Conservation (phyloP, 371 early-diverging fungal species). For the Mucor piriformis region DNA sequence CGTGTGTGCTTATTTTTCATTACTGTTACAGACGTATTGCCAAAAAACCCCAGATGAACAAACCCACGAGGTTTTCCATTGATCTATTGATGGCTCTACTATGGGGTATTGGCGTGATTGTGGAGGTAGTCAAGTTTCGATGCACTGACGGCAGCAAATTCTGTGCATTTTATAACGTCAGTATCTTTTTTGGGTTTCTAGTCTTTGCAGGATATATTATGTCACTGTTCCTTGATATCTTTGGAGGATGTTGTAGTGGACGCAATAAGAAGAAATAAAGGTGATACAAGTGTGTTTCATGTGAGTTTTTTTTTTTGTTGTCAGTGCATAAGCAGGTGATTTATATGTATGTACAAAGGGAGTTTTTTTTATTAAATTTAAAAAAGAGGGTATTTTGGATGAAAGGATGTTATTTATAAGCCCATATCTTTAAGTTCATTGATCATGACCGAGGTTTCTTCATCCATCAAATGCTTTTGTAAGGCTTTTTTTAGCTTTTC, state of each 20-base stretch:
- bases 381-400: background rate
- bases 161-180: slow-evolving; percentile 60
- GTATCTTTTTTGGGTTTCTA: slow-evolving; percentile 55
- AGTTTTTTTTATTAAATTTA: too few species aligned
- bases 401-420: slow-evolving; percentile 8
- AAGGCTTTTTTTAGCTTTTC: slow-evolving; percentile 21
- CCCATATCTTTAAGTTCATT: slow-evolving; percentile 33
- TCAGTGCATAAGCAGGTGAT: too few species aligned
- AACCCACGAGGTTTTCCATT: slow-evolving; percentile 42
- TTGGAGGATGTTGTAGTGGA: slow-evolving; percentile 38
- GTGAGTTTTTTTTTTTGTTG: too few species aligned
- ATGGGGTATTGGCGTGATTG: slow-evolving; percentile 58
- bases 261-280: background rate
- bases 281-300: too few species aligned
- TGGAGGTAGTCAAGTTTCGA: slow-evolving; percentile 48
- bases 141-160: slow-evolving; percentile 46
- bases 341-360: too few species aligned
- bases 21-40: slow-evolving; percentile 45
- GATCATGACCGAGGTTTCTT: slow-evolving; percentile 22
- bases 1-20: slow-evolving; percentile 40
- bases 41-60: slow-evolving; percentile 46
- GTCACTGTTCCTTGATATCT: slow-evolving; percentile 49
- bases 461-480: slow-evolving; percentile 6
- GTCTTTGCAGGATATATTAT: slow-evolving; percentile 45
- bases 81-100: slow-evolving; percentile 48